Evolutionary conservation across 352 stramenopile species (phyloP), one percentile per base, ranked within the genome.

Genomic region (Phytophthora colocasiae): DNA sequence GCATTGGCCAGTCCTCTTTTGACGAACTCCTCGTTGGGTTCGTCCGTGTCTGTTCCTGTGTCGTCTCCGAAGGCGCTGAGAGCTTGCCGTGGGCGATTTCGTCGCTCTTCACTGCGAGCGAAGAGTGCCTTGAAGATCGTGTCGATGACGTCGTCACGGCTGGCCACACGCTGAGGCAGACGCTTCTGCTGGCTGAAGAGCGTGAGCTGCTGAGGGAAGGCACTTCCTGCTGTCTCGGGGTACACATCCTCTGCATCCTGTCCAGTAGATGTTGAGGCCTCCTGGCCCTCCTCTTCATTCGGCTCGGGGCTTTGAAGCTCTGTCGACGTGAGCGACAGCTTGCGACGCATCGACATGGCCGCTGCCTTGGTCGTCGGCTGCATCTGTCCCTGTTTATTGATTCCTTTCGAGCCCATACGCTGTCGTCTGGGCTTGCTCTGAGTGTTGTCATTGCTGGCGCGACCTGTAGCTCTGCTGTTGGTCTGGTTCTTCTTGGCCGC

Each of bases 1-100:
- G 83, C 83, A 41, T 81, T 82, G 2, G 87, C 84, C 11, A 95
- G 77, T 19, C 85, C 84, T 36, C 75, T 70, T 79, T 96, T 96
- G 57, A 95, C 87, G 58, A 95, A 93, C 24, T 91, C 83, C 43
- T 93, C 84, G 62, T 96, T 96, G 10, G 84, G 87, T 46, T 87
- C 81, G 36, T 96, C 86, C 12, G 78, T 92, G 53, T 93, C 84
- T 15, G 84, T 94, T 34, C 84, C 86, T 31, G 83, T 89, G 61
- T 91, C 81, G 40, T 95, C 81, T 26, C 82, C 83, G 55, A 92
- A 92, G 1, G 78, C 81, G 36, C 81, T 91, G 46, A 90, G 77
- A 2, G 69, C 73, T 27, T 75, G 70, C 41, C 61, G 60, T 4
- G 65, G 60, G 12, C 66, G 66, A 36, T 64, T 71, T 10, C 72